phyloP scores from a whole-genome alignment of 177 flowering plant genomes.

The Telopea speciosissima region DNA sequence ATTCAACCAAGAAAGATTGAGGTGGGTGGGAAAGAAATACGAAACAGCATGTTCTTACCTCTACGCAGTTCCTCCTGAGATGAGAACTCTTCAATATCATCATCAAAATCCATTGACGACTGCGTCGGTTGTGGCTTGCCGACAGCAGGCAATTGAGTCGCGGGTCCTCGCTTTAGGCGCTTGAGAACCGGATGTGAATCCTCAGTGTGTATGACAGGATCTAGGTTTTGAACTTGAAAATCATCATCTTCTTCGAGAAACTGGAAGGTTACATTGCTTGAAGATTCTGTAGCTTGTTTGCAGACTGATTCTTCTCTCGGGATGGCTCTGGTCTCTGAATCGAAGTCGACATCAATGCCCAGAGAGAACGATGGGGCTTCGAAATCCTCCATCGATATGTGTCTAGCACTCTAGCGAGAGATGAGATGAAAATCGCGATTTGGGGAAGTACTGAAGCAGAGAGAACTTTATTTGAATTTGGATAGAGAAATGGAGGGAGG shows the following conservation, averaged over 20 bases:
- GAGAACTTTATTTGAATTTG: slow-evolving; percentile 1
- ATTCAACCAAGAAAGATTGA: too few relatives aligned
- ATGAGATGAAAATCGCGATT: slow-evolving; percentile 3
- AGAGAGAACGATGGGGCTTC: slow-evolving; percentile 77
- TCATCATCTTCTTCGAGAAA: slow-evolving; percentile 23
- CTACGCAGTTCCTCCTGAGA: slow-evolving; percentile 30
- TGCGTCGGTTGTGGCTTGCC: slow-evolving; percentile 1
- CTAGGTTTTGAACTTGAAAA: slow-evolving; percentile 21
- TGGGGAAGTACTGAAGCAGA: slow-evolving; percentile 1
- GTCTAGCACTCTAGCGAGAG: slow-evolving; percentile 4
- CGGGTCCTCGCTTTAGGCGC: slow-evolving; percentile 48
- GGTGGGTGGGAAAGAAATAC: neutral
- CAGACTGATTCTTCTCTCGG: neutral
- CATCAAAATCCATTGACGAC: slow-evolving; percentile 24
- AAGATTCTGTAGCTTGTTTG: slow-evolving; percentile 12
- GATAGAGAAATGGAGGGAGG: neutral
- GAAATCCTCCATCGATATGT: slow-evolving; percentile 44
- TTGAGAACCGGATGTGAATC: slow-evolving; percentile 33
- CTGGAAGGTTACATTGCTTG: slow-evolving; percentile 12
- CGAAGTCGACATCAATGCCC: slow-evolving; percentile 61
- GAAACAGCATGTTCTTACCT: slow-evolving; percentile 17
- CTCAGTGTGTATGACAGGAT: slow-evolving; percentile 28
- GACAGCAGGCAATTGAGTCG: neutral
- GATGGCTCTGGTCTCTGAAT: slow-evolving; percentile 28
- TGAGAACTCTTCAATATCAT: slow-evolving; percentile 63